Evolutionary conservation across 2,329 filamentous ascomycete genomes (phyloP).

Genomic region (Apiospora rasikravindrae): DNA sequence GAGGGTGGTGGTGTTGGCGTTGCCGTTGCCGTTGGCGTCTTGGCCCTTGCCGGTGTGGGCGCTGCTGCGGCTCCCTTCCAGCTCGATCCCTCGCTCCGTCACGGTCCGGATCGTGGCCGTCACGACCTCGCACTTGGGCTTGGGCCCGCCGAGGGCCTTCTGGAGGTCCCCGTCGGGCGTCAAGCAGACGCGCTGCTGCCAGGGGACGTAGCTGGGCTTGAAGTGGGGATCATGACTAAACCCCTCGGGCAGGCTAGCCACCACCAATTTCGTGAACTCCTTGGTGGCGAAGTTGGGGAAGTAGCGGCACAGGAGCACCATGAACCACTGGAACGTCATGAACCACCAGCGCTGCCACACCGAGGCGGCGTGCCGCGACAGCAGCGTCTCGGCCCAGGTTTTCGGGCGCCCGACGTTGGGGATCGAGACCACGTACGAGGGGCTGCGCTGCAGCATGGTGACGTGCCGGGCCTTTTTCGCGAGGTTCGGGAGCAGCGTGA

Average conservation of each 20-base stretch:
- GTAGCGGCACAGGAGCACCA: slow-evolving; percentile 47
- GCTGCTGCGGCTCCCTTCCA: slow-evolving; percentile 36
- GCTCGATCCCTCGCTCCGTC: slow-evolving; percentile 48
- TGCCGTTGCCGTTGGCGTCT: neutral
- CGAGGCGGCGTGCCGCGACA: slow-evolving; percentile 20
- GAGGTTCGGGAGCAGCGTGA: slow-evolving; percentile 76
- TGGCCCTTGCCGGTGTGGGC: slow-evolving; percentile 43
- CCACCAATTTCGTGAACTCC: slow-evolving; percentile 47
- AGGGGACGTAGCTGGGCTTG: slow-evolving; percentile 59
- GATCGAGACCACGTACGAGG: slow-evolving; percentile 69
- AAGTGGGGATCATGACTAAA: slow-evolving; percentile 60
- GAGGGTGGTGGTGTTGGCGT: slow-evolving; percentile 27
- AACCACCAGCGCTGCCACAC: slow-evolving; percentile 23
- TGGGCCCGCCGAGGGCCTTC: slow-evolving; percentile 42
- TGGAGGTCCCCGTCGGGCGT: slow-evolving; percentile 54
- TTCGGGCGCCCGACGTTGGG: slow-evolving; percentile 36
- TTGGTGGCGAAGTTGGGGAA: slow-evolving; percentile 52
- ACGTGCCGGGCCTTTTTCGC: slow-evolving; percentile 68
- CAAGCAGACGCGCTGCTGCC: slow-evolving; percentile 73
- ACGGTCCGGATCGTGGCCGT: slow-evolving; percentile 53
- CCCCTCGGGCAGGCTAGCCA: slow-evolving; percentile 45
- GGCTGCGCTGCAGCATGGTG: slow-evolving; percentile 83
- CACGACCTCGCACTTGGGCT: slow-evolving; percentile 41
- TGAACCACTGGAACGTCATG: slow-evolving; percentile 19
- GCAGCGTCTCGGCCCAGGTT: slow-evolving; percentile 12